Base-by-base conservation (phyloP, 176 grass and related monocot genomes). In the Avena atlantica region DNA sequence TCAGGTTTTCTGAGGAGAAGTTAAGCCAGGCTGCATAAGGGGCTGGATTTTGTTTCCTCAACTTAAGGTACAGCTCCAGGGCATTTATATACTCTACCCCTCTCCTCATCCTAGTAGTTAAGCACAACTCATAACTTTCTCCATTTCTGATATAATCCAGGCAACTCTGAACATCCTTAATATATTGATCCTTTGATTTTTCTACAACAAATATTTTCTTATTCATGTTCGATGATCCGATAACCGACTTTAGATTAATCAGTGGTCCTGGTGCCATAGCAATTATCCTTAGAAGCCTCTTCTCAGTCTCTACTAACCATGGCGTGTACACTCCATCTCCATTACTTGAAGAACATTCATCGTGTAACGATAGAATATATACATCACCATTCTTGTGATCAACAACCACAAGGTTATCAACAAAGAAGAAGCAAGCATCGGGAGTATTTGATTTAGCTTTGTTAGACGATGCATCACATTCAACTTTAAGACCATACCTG, bases 11-110 rank as follows among this genome's bases (percentile, higher is more conserved):
- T 69, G 91, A 83, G 5, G 91, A 88, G 76, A 99, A 99, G 83
- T 99, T 96, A 87, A 99, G 88, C 94, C 94, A 99, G 16, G 97
- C 97, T 74, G 94, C 87, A 93, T 96, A 99, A 44, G 97, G 97
- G 4, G 94, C 94, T 51, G 97, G 97, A 85, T 99, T 99, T 92
- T 91, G 89, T 45, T 93, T 88, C 74, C 97, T 86, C 81, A 99
- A 85, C 50, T 88, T 90, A 78, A 96, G 77, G 85, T 99, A 96
- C 55, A 99, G 81, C 73, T 85, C 62, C 77, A 96, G 62, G 6
- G 74, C 74, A 93, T 96, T 82, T 83, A 91, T 87, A 64, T 90
- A 82, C 37, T 86, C 83, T 63, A 91, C 80, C 66, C 85, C 88
- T 86, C 79, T 91, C 64, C 79, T 94, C 91, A 96, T 95, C 79